phyloP scores from a whole-genome alignment of 2,329 filamentous ascomycete species.

The Gremmenia infestans region DNA sequence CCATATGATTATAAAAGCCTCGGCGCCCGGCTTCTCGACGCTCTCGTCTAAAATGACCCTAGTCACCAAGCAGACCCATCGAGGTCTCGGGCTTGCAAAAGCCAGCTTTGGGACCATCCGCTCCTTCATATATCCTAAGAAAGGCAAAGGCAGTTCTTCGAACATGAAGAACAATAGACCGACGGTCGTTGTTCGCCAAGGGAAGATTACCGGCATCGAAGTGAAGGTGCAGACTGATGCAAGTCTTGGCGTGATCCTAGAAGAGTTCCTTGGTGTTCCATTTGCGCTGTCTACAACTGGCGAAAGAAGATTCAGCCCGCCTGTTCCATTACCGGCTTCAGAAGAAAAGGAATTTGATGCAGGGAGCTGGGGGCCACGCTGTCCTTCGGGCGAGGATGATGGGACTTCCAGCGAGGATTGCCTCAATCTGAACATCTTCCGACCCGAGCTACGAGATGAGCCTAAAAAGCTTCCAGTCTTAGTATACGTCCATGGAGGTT shows the following conservation, averaged over 20 bases:
- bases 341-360: slow-evolving; percentile 31
- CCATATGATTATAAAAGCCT: too few relatives aligned
- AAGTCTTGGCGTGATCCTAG: slow-evolving; percentile 12
- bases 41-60: too few relatives aligned
- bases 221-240: background rate
- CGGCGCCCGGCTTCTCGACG: too few relatives aligned
- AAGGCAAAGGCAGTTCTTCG: too few relatives aligned
- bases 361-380: slow-evolving; percentile 31
- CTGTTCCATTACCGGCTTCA: slow-evolving; percentile 18
- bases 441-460: slow-evolving; percentile 26
- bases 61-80: too few relatives aligned
- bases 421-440: slow-evolving; percentile 47
- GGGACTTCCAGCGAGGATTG: slow-evolving; percentile 42
- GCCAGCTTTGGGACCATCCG: too few relatives aligned
- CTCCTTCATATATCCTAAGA: too few relatives aligned
- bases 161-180: slow-evolving; percentile 1
- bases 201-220: slow-evolving; percentile 23
- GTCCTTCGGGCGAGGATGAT: slow-evolving; percentile 20
- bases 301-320: slow-evolving; percentile 40
- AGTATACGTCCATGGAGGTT: slow-evolving; percentile 60
- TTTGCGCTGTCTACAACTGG: slow-evolving; percentile 44
- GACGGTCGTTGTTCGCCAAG: slow-evolving; percentile 23
- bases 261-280: slow-evolving; percentile 44
- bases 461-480: slow-evolving; percentile 41
- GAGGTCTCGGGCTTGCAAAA: too few relatives aligned